phyloP scores from a whole-genome alignment of 768 basidiomycete species.

The Russula abietina region DNA sequence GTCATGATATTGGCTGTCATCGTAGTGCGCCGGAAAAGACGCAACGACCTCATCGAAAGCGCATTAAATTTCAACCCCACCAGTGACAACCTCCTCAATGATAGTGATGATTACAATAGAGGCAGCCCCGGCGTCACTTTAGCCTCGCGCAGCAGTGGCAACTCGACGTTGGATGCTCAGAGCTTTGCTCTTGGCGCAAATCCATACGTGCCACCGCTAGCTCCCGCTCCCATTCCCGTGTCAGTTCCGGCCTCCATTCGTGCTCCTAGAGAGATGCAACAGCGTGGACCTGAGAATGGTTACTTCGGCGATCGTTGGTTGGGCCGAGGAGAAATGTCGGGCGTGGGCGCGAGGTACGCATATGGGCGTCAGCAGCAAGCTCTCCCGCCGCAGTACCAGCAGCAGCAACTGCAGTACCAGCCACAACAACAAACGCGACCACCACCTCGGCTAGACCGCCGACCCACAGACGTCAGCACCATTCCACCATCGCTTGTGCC shows the following conservation, averaged over 20 bases:
- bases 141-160: not conserved
- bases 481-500: not conserved
- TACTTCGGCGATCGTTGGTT: too few relatives aligned
- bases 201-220: not conserved
- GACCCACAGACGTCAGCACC: not conserved
- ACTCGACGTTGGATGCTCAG: not conserved
- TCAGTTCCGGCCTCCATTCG: not conserved
- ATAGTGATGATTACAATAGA: not conserved
- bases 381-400: too few relatives aligned
- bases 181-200: not conserved
- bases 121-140: not conserved
- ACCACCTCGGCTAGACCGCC: too few relatives aligned
- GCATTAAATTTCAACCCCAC: constrained; percentile 27
- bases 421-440: not conserved
- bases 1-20: constrained; percentile 42
- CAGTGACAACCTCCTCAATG: not conserved
- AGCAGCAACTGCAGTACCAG: not conserved
- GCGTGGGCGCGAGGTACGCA: not conserved
- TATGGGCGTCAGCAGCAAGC: not conserved
- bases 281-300: not conserved
- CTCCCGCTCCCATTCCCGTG: not conserved
- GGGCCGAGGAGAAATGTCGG: too few relatives aligned
- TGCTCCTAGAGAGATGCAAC: not conserved
- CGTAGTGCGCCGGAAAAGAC: constrained; percentile 44
- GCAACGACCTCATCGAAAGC: constrained; percentile 30